Evolutionary conservation across 176 grass and related monocot species (phyloP).

Genomic region (Alloteropsis semialata): DNA sequence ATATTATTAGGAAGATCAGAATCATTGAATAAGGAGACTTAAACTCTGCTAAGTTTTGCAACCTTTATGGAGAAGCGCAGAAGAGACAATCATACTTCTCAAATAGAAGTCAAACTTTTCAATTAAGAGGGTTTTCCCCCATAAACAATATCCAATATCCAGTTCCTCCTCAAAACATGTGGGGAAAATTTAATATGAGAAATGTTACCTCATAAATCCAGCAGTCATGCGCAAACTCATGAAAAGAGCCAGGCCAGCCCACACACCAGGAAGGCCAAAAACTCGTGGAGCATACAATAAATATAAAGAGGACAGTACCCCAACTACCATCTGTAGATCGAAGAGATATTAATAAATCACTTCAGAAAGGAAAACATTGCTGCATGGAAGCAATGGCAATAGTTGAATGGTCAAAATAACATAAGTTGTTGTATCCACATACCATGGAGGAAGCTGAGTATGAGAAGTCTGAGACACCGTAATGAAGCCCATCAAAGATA

Average conservation of each 20-base stretch:
- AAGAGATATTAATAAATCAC: constrained; percentile 26
- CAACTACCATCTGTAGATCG: constrained; percentile 54
- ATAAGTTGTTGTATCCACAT: constrained; percentile 25
- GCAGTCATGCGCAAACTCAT: constrained; percentile 63
- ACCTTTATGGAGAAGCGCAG: not conserved
- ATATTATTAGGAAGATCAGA: not conserved
- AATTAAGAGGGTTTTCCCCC: not conserved
- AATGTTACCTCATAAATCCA: constrained; percentile 63
- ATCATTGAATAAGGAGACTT: not conserved
- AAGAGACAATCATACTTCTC: not conserved
- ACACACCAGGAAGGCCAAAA: constrained; percentile 69
- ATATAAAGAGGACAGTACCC: constrained; percentile 64
- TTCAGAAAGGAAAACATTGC: constrained; percentile 1
- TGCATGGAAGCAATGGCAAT: not conserved
- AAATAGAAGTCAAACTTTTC: not conserved
- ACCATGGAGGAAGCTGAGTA: constrained; percentile 78
- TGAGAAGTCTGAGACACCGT: constrained; percentile 75
- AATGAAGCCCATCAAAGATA: constrained; percentile 79
- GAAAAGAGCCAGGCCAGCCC: constrained; percentile 72
- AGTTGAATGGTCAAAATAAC: constrained; percentile 11
- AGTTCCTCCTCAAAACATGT: not conserved
- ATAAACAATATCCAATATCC: not conserved
- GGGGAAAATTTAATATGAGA: not conserved
- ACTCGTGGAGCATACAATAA: constrained; percentile 53
- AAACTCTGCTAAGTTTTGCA: not conserved